Conservation (phyloP, 148 eudicot genomes). For the Nyssa sinensis region DNA sequence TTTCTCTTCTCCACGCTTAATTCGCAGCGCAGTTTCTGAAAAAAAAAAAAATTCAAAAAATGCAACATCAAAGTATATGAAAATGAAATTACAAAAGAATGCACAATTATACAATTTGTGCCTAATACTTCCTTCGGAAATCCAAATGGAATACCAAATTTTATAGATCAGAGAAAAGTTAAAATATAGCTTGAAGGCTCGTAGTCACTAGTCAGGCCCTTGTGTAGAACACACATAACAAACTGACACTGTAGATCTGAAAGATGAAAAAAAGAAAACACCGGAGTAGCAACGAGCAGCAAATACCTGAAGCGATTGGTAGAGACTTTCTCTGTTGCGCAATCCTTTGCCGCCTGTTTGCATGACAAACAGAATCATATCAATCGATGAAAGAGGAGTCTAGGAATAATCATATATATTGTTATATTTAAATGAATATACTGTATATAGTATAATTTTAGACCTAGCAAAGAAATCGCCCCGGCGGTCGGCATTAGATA, state of each 20-base stretch:
- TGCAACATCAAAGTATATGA: no score
- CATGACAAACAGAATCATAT: neutral
- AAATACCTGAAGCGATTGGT: constrained; percentile 83
- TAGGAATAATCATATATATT: neutral
- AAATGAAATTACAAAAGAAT: no score
- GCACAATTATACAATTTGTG: no score
- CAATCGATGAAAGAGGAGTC: constrained; percentile 7
- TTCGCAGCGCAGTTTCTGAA: no score
- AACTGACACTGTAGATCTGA: neutral
- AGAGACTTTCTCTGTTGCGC: constrained; percentile 58
- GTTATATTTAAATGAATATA: neutral
- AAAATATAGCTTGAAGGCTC: no score
- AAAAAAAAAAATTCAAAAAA: no score
- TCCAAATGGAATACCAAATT: no score
- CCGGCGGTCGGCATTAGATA: constrained; percentile 19
- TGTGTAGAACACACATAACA: neutral
- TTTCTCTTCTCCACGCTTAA: no score
- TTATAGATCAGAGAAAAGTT: no score
- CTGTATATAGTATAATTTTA: neutral
- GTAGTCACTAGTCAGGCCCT: no score
- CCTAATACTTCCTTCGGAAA: no score
- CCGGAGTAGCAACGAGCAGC: neutral
- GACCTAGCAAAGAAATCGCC: constrained; percentile 17
- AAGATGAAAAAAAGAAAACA: neutral
- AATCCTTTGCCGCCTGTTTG: constrained; percentile 51